These are phyloP conservation scores for Lepraria neglecta DNA, from an alignment of 495 filamentous ascomycete genomes.

Conservation along the genomic window DNA sequence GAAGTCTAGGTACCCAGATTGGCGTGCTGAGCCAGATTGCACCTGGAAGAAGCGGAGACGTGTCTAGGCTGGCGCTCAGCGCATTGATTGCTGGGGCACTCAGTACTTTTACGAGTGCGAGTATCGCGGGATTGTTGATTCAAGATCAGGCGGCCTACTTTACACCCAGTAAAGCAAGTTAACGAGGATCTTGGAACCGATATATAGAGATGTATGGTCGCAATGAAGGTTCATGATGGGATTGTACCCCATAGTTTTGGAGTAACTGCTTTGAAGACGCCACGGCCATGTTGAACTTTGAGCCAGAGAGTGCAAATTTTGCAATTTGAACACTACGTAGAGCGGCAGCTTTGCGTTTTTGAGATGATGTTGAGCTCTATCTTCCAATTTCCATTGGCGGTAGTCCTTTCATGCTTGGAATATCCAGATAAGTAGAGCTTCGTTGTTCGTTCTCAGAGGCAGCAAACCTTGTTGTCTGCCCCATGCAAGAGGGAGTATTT, in stretches of 20 bases:
- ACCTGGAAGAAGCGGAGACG: constrained; percentile 64
- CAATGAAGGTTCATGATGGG: neutral
- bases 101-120: constrained; percentile 72
- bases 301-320: too few species aligned
- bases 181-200: neutral
- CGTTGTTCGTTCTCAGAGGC: too few species aligned
- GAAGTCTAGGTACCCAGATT: constrained; percentile 78
- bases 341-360: too few species aligned
- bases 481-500: too few species aligned
- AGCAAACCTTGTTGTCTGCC: too few species aligned
- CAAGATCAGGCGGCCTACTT: constrained; percentile 44
- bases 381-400: too few species aligned
- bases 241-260: neutral
- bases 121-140: constrained; percentile 69
- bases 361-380: too few species aligned
- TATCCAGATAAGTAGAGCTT: too few species aligned
- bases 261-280: too few species aligned
- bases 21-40: constrained; percentile 77
- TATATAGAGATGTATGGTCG: neutral
- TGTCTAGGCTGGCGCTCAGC: constrained; percentile 66
- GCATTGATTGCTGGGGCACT: constrained; percentile 74
- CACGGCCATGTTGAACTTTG: too few species aligned
- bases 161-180: constrained; percentile 22
- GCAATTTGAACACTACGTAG: too few species aligned
- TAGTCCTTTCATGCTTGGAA: too few species aligned